These are phyloP conservation scores for Globisporangium abappressorium DNA, from an alignment of 352 stramenopile genomes.

Conservation along the genomic window DNA sequence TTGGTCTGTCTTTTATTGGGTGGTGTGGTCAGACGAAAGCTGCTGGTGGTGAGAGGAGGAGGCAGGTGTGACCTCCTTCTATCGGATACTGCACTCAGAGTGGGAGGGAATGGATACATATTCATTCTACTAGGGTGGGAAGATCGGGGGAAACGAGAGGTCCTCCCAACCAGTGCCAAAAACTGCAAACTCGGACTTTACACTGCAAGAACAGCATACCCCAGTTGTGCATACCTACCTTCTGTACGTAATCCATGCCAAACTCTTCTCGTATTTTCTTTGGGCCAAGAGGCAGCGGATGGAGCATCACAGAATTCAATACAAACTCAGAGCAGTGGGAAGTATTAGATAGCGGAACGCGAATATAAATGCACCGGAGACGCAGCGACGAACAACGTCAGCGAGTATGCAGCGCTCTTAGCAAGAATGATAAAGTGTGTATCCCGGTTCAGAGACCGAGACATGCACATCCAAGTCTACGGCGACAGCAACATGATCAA, in stretches of 20 bases:
- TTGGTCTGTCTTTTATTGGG: background rate
- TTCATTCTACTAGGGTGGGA: background rate
- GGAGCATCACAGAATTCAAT: no score
- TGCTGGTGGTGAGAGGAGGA: background rate
- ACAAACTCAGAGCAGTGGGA: no score
- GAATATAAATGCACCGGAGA: no score
- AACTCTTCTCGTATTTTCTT: background rate
- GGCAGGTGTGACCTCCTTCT: background rate
- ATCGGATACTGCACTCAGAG: background rate
- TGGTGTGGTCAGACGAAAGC: background rate
- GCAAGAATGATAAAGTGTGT: no score
- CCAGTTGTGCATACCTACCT: background rate
- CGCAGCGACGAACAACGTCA: no score
- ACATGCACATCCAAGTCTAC: no score
- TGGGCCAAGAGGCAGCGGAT: no score
- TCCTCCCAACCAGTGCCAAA: background rate
- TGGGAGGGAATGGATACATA: background rate
- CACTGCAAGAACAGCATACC: background rate
- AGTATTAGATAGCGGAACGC: no score
- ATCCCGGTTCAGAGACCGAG: no score
- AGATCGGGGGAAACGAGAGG: background rate
- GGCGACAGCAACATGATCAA: no score
- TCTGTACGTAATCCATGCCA: background rate
- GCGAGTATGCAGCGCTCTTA: no score
- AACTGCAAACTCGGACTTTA: background rate